phyloP scores from a whole-genome alignment of 352 stramenopile genomes.

The Phytophthora macrochlamydospora region DNA sequence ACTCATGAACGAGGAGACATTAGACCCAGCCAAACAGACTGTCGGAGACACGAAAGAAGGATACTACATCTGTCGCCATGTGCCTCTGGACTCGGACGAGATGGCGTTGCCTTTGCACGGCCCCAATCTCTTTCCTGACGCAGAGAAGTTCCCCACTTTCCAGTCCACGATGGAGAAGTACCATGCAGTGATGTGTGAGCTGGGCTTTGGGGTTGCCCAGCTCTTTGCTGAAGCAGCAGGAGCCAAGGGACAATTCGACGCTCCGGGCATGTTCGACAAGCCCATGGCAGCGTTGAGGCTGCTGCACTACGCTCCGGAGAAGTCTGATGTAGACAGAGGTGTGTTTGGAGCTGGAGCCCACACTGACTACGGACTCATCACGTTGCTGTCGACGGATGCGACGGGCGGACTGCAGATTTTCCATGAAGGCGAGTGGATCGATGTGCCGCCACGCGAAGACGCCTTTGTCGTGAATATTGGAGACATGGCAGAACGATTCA shows the following conservation, averaged over 20 bases:
- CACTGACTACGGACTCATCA: slow-evolving; percentile 76
- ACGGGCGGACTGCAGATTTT: slow-evolving; percentile 68
- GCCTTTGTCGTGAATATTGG: slow-evolving; percentile 78
- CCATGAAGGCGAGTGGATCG: slow-evolving; percentile 56
- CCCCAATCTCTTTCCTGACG: slow-evolving; percentile 67
- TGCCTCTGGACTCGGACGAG: slow-evolving; percentile 55
- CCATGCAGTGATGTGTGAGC: slow-evolving; percentile 49
- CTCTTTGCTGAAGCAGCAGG: slow-evolving; percentile 66
- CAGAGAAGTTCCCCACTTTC: slow-evolving; percentile 47
- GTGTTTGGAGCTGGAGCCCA: slow-evolving; percentile 83
- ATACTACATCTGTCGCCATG: slow-evolving; percentile 80
- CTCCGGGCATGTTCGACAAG: slow-evolving; percentile 65
- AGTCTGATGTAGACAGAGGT: slow-evolving; percentile 60
- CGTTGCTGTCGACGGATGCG: slow-evolving; percentile 66
- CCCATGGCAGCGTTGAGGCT: slow-evolving; percentile 84
- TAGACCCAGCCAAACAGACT: slow-evolving; percentile 61
- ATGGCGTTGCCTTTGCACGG: slow-evolving; percentile 67
- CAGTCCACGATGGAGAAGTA: slow-evolving; percentile 56
- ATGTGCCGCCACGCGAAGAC: slow-evolving; percentile 58
- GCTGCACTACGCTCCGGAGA: slow-evolving; percentile 72
- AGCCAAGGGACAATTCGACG: slow-evolving; percentile 51
- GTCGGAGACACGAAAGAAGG: slow-evolving; percentile 76
- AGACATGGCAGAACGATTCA: slow-evolving; percentile 79
- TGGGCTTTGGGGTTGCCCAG: slow-evolving; percentile 57
- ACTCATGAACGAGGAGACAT: slow-evolving; percentile 74